A percentile compares a stretch with the other conserved stretches of the same genome.
phyloP scores from a whole-genome alignment of 345 rosid species.

The Dimocarpus longan region DNA sequence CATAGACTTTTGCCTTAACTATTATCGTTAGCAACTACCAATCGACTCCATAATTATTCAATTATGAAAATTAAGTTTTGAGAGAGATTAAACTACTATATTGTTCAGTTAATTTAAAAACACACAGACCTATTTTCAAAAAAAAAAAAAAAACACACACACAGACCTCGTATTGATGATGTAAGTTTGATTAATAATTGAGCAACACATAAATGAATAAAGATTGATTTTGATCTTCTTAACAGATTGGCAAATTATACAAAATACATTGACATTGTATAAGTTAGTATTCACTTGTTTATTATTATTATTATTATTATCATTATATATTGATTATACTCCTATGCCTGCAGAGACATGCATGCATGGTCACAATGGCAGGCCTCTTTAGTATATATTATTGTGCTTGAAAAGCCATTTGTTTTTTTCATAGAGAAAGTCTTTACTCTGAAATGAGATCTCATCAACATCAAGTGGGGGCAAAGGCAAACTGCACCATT shows the following conservation, averaged over 20 bases:
- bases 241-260: neutral
- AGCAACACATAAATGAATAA: neutral
- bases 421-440: conserved; percentile 17
- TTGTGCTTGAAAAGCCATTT: neutral
- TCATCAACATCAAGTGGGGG: neutral
- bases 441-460: conserved; percentile 11
- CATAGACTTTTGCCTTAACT: neutral
- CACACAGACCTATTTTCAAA: neutral
- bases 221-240: neutral
- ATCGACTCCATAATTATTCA: neutral
- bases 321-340: too few species aligned
- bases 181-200: neutral
- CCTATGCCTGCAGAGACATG: neutral
- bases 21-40: neutral
- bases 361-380: conserved; percentile 4
- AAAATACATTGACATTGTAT: too few species aligned
- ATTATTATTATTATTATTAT: too few species aligned
- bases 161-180: neutral
- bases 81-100: neutral
- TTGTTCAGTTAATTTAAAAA: neutral
- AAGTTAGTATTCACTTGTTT: too few species aligned
- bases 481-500: neutral
- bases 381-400: neutral
- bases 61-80: neutral
- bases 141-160: neutral